phyloP scores from a whole-genome alignment of 352 stramenopile genomes.

The Pythium sukuiense region DNA sequence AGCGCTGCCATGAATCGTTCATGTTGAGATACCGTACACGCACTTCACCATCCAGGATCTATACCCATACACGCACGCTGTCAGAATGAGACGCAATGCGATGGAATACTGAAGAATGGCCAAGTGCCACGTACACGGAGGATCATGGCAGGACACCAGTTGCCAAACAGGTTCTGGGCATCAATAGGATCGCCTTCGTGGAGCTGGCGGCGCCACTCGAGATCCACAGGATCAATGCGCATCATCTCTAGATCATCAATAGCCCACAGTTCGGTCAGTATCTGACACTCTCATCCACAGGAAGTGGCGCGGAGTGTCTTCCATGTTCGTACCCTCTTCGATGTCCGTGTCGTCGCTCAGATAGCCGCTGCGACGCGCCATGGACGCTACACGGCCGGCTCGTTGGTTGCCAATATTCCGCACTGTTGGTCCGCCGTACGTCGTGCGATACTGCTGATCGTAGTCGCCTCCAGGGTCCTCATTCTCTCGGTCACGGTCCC shows the following conservation, averaged over 20 bases:
- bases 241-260: slow-evolving; percentile 68
- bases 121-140: slow-evolving; percentile 31
- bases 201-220: slow-evolving; percentile 74
- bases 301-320: not conserved
- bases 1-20: slow-evolving; percentile 73
- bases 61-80: not conserved
- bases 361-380: slow-evolving; percentile 9
- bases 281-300: not conserved
- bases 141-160: slow-evolving; percentile 75
- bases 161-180: slow-evolving; percentile 81
- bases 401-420: slow-evolving; percentile 1
- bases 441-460: not conserved
- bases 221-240: slow-evolving; percentile 65
- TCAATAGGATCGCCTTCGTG: slow-evolving; percentile 65
- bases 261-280: not conserved
- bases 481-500: slow-evolving; percentile 23
- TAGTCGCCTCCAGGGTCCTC: not conserved
- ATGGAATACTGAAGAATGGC: not conserved
- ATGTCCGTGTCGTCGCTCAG: slow-evolving; percentile 70
- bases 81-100: not conserved
- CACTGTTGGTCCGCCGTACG: not conserved
- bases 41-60: slow-evolving; percentile 63
- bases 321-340: slow-evolving; percentile 54
- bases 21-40: slow-evolving; percentile 81
- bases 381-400: not conserved